Evolutionary conservation across 805 yeast genomes (phyloP).

Genomic region (Lipomyces kockii): DNA sequence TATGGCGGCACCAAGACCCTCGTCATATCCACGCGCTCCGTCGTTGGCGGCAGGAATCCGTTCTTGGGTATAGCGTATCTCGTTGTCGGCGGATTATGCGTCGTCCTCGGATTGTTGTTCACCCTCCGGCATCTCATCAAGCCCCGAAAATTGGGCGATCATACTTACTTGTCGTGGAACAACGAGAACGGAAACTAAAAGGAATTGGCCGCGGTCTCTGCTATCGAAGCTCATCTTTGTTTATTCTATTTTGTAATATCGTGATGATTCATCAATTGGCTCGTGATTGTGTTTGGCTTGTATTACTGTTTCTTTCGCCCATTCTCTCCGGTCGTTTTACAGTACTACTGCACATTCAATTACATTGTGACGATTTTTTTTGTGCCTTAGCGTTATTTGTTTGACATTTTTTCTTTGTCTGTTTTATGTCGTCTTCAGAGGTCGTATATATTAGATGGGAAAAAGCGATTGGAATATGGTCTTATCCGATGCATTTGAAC

Average conservation of each 20-base stretch:
- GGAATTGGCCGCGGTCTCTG: not conserved
- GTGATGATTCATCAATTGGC: not conserved
- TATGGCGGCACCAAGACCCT: conserved; percentile 91
- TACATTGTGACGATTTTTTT: not conserved
- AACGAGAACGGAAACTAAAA: conserved; percentile 16
- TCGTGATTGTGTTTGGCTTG: not conserved
- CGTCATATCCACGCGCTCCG: conserved; percentile 78
- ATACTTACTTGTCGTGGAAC: conserved; percentile 61
- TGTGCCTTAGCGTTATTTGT: not conserved
- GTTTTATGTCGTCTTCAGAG: not conserved
- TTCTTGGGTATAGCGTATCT: conserved; percentile 84
- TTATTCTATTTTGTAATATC: not conserved
- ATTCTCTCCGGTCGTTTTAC: not conserved
- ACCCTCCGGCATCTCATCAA: conserved; percentile 78
- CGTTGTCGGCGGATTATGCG: conserved; percentile 77
- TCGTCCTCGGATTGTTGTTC: conserved; percentile 74
- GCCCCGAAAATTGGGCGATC: conserved; percentile 87
- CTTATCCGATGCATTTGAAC: not conserved
- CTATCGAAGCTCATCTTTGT: not conserved
- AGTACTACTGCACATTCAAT: not conserved
- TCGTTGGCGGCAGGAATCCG: conserved; percentile 86
- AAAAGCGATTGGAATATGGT: not conserved
- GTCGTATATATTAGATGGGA: not conserved
- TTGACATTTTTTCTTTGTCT: not conserved
- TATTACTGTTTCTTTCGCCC: not conserved